Percentiles rank a stretch among this genome's conserved stretches.
phyloP scores from a whole-genome alignment of 169 alveolate species.

The Cryptosporidium viatorum region DNA sequence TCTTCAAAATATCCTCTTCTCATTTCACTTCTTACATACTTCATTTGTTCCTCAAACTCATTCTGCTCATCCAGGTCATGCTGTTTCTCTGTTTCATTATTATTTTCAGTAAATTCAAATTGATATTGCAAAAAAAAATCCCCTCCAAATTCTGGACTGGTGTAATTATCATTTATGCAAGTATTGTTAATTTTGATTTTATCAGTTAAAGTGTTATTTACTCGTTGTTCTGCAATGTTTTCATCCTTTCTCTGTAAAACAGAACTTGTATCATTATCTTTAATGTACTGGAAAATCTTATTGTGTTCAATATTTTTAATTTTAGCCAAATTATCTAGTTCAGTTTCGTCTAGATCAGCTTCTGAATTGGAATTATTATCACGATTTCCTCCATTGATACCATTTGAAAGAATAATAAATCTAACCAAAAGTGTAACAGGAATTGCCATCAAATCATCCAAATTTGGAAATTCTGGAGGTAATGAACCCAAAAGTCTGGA shows the following conservation, averaged over 20 bases:
- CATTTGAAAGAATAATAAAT: slow-evolving; percentile 22
- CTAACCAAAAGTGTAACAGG: slow-evolving; percentile 53
- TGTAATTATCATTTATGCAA: not conserved
- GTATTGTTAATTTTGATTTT: not conserved
- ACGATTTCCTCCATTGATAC: not conserved
- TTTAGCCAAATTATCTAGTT: slow-evolving; percentile 9
- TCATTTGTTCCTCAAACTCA: not conserved
- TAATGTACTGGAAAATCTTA: slow-evolving; percentile 15
- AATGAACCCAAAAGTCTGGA: slow-evolving; percentile 45
- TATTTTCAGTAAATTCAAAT: not conserved
- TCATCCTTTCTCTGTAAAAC: not conserved
- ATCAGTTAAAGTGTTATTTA: not conserved
- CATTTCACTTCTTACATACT: slow-evolving; percentile 11
- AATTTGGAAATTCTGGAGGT: slow-evolving; percentile 72
- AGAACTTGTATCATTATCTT: not conserved
- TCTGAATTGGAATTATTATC: not conserved
- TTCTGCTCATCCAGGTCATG: not conserved
- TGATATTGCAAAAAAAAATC: slow-evolving; percentile 11
- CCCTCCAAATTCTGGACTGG: not conserved
- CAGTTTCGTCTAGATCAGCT: not conserved
- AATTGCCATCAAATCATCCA: slow-evolving; percentile 49
- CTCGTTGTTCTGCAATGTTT: not conserved
- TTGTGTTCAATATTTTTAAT: slow-evolving; percentile 1
- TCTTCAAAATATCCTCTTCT: slow-evolving; percentile 61
- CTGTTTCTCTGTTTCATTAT: not conserved